Conservation (phyloP, 495 filamentous ascomycete genomes). For the Aspergillus biplanus region DNA sequence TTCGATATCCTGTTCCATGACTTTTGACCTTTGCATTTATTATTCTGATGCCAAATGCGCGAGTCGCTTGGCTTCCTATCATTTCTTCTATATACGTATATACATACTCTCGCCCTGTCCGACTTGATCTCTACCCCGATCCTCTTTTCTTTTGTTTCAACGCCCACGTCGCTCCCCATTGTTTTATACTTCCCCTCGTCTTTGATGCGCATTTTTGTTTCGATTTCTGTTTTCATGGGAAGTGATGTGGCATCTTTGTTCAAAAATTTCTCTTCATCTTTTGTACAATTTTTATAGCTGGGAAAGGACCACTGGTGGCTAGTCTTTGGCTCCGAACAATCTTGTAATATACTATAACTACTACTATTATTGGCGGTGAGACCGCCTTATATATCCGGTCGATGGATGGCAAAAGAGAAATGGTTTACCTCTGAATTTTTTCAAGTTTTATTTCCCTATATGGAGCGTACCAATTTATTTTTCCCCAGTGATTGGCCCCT, state of each 20-base stretch:
- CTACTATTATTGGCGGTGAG: slow-evolving; percentile 24
- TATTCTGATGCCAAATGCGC: slow-evolving; percentile 44
- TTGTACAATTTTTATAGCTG: slow-evolving; percentile 26
- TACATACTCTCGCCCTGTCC: slow-evolving; percentile 17
- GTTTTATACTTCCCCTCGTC: slow-evolving; percentile 17
- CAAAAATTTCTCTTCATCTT: slow-evolving; percentile 24
- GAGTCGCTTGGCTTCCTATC: slow-evolving; percentile 39
- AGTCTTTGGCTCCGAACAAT: slow-evolving; percentile 28
- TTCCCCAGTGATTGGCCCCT: no score
- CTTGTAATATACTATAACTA: slow-evolving; percentile 49
- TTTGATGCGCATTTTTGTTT: slow-evolving; percentile 18
- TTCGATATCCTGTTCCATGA: slow-evolving; percentile 34
- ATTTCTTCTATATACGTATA: slow-evolving; percentile 32
- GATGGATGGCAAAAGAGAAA: slow-evolving; percentile 14
- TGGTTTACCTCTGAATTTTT: slow-evolving; percentile 7
- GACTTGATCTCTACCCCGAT: slow-evolving; percentile 21
- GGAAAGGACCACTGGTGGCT: slow-evolving; percentile 31
- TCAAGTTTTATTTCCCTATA: not conserved
- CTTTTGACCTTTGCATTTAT: slow-evolving; percentile 22
- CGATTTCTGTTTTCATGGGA: slow-evolving; percentile 13
- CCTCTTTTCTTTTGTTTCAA: slow-evolving; percentile 39
- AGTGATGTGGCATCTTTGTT: slow-evolving; percentile 20
- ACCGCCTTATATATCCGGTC: slow-evolving; percentile 26
- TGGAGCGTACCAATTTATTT: no score
- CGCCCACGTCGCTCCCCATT: slow-evolving; percentile 21